Conservation (phyloP, 805 yeast genomes). For the Nakazawaea holstii region DNA sequence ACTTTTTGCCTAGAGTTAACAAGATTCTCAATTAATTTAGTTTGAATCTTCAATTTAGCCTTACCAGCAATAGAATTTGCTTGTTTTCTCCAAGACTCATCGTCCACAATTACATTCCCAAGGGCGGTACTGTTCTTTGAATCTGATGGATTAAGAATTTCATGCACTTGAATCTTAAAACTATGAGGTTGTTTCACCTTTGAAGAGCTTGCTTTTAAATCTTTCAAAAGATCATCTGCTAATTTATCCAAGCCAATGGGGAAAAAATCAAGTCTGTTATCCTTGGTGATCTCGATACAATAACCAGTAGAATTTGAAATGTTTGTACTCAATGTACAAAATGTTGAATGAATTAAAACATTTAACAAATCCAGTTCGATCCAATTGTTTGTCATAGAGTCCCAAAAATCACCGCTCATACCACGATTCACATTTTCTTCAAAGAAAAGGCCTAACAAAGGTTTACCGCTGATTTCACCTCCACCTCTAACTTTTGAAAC, state of each 20-base stretch:
- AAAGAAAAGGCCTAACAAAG: conserved; percentile 1
- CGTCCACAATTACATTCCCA: background rate
- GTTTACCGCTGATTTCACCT: background rate
- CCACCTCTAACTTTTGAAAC: no score
- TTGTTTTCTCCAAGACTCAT: conserved; percentile 12
- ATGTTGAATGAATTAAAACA: conserved; percentile 33
- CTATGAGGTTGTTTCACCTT: conserved; percentile 12
- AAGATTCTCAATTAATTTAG: conserved; percentile 15
- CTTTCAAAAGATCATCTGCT: conserved; percentile 14
- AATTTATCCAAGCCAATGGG: conserved; percentile 19
- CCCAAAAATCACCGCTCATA: conserved; percentile 22
- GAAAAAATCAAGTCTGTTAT: conserved; percentile 23
- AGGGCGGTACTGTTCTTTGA: no score
- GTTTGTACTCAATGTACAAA: conserved; percentile 32
- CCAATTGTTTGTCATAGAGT: conserved; percentile 37
- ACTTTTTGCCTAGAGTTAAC: background rate
- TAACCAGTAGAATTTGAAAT: conserved; percentile 22
- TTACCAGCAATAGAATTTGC: background rate
- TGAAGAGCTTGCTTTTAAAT: background rate
- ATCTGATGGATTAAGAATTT: no score
- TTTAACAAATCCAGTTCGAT: conserved; percentile 24
- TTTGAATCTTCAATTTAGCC: conserved; percentile 12
- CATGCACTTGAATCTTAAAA: conserved; percentile 12
- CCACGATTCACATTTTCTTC: background rate
- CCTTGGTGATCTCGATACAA: conserved; percentile 33